Evolutionary conservation across 169 alveolate species (phyloP), one percentile per base, ranked within the genome.

Genomic region (Eimeria maxima): DNA sequence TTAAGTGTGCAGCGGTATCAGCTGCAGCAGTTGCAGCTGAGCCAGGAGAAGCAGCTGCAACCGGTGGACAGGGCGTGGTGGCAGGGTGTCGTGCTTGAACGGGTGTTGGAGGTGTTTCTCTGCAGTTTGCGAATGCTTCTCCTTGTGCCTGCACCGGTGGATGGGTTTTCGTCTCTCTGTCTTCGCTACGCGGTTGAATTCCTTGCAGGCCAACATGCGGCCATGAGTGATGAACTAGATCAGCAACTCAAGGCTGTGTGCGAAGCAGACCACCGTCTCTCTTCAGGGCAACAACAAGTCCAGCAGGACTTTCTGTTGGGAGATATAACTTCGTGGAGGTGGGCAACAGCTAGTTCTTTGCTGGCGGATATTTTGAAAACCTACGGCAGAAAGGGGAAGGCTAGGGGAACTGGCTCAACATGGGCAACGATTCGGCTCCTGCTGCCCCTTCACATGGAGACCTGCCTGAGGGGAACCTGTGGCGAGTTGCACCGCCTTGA

Each of bases 111-210:
- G 60, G 67, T 84, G 45, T 57, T 38, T 60, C 67, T 44, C 42
- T 57, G 80, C 93, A 60, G 93, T 13, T 60, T 84, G 93, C 93
- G 78, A 16, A 84, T 57, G 76, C 78, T 84, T 38, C 80, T 84
- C 22, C 80, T 84, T 29, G 80, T 22, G 53, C 93, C 93, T 55
- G 55, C 63, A 14, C 93, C 93, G 20, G 93, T 38, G 20, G 93
- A 53, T 14, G 93, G 80, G 18, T 84, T 84, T 33, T 20, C 93
- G 1, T 84, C 93, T 33, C 93, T 84, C 7, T 84, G 93, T 33
- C 93, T 84, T 20, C 74, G 93, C 53, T 33, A 29, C 24, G 93
- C 93, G 57, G 57, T 84, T 18, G 93, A 84, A 33, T 84, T 84
- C 42, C 78, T 84, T 57, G 93, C 93, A 38, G 76, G 80, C 55